Evolutionary conservation across 768 basidiomycete species (phyloP).

Genomic region (Auricularia heimuer): DNA sequence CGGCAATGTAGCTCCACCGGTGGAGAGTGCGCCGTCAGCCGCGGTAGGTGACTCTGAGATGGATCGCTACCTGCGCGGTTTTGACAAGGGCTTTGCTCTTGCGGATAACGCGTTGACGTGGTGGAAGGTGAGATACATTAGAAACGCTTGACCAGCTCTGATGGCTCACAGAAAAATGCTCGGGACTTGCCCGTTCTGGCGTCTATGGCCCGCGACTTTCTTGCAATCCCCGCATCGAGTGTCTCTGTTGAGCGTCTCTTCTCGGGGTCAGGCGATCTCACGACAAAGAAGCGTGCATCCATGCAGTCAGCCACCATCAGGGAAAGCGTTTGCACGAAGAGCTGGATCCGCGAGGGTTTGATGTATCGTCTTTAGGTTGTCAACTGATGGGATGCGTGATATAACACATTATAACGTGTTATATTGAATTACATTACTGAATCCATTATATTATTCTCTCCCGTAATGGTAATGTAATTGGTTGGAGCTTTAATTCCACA

Average conservation of each 20-base stretch:
- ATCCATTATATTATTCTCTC: too few relatives aligned
- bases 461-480: too few relatives aligned
- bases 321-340: slow-evolving; percentile 20
- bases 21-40: neutral
- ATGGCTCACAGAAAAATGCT: slow-evolving; percentile 11
- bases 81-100: neutral
- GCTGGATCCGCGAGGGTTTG: slow-evolving; percentile 14
- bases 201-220: slow-evolving; percentile 22
- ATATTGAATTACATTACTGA: too few relatives aligned
- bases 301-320: slow-evolving; percentile 22
- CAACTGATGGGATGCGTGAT: too few relatives aligned
- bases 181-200: slow-evolving; percentile 20
- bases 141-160: neutral
- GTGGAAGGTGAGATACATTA: slow-evolving; percentile 22
- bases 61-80: neutral
- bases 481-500: neutral
- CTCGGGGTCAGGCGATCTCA: slow-evolving; percentile 23
- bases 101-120: slow-evolving; percentile 15
- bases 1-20: neutral
- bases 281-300: slow-evolving; percentile 19
- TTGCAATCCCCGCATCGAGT: slow-evolving; percentile 26
- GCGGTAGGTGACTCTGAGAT: neutral
- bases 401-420: too few relatives aligned
- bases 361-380: neutral
- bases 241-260: slow-evolving; percentile 25